These are phyloP conservation scores for Volvariella surrecta DNA, from an alignment of 1,284 basidiomycete genomes.

Conservation along the genomic window DNA sequence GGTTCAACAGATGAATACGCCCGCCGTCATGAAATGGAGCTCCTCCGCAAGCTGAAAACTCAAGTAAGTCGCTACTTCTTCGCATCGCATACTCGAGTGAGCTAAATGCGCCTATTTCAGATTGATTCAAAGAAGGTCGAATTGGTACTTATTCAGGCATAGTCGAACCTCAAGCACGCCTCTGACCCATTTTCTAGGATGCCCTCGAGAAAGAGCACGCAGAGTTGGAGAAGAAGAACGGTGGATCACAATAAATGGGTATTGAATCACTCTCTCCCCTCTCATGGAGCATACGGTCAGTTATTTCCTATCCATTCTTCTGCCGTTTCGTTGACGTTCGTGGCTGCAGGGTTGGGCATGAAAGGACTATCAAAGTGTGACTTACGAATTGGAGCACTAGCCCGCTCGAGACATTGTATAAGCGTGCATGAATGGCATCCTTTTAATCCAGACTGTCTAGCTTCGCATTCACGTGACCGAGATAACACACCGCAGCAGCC, in stretches of 20 bases:
- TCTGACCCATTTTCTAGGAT: conserved; percentile 12
- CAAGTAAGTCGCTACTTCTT: conserved; percentile 32
- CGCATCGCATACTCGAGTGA: not conserved
- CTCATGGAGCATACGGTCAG: too few relatives aligned
- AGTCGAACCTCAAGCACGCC: not conserved
- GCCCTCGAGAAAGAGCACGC: conserved; percentile 16
- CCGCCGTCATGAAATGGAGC: conserved; percentile 44
- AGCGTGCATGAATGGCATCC: too few relatives aligned
- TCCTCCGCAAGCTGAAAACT: conserved; percentile 47
- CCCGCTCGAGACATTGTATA: too few relatives aligned
- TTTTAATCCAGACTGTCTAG: too few relatives aligned
- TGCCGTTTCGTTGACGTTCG: too few relatives aligned
- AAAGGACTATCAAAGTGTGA: too few relatives aligned
- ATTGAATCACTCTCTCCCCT: too few relatives aligned
- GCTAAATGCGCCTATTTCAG: conserved; percentile 21
- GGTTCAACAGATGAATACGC: conserved; percentile 48
- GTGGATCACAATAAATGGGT: conserved; percentile 7
- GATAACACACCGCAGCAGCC: too few relatives aligned
- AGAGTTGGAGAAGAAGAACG: conserved; percentile 13
- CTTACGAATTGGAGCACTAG: too few relatives aligned
- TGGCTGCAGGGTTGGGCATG: too few relatives aligned
- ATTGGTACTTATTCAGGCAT: conserved; percentile 29
- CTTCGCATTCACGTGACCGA: too few relatives aligned
- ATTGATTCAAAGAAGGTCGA: conserved; percentile 51
- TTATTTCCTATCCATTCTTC: too few relatives aligned